Percentiles rank a stretch among this genome's conserved stretches.
Conservation (phyloP, 1,284 basidiomycete species). For the Psilocybe mexicana region DNA sequence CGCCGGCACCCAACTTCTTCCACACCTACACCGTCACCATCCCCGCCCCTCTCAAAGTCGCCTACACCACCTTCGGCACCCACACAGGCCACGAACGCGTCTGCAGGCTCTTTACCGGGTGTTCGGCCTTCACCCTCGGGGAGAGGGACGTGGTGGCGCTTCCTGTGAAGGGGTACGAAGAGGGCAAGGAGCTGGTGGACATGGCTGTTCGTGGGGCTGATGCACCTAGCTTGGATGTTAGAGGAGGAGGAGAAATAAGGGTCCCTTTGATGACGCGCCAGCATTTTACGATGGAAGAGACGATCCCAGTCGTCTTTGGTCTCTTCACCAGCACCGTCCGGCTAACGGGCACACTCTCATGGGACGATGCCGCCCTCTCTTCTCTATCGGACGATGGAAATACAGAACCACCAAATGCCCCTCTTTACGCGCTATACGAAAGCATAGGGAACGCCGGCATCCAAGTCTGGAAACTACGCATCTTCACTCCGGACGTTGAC, state of each 20-base stretch:
- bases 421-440: slow-evolving; percentile 31
- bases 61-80: slow-evolving; percentile 32
- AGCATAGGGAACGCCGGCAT: slow-evolving; percentile 27
- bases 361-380: slow-evolving; percentile 29
- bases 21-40: slow-evolving; percentile 30
- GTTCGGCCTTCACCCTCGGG: slow-evolving; percentile 30
- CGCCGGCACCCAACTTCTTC: slow-evolving; percentile 34
- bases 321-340: slow-evolving; percentile 27
- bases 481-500: slow-evolving; percentile 27
- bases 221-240: neutral
- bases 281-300: slow-evolving; percentile 33
- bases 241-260: neutral
- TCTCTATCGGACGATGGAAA: neutral
- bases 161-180: slow-evolving; percentile 12
- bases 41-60: slow-evolving; percentile 29
- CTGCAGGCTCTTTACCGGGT: slow-evolving; percentile 31
- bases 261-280: slow-evolving; percentile 28
- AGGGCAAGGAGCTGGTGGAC: slow-evolving; percentile 11
- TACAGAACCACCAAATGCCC: neutral
- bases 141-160: slow-evolving; percentile 26
- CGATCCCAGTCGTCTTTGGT: slow-evolving; percentile 34
- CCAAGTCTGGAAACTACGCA: slow-evolving; percentile 34
- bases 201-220: slow-evolving; percentile 15
- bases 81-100: slow-evolving; percentile 34
- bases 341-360: slow-evolving; percentile 34